These are phyloP conservation scores for Emmonsia crescens DNA, from an alignment of 2,329 filamentous ascomycete genomes.

Conservation along the genomic window DNA sequence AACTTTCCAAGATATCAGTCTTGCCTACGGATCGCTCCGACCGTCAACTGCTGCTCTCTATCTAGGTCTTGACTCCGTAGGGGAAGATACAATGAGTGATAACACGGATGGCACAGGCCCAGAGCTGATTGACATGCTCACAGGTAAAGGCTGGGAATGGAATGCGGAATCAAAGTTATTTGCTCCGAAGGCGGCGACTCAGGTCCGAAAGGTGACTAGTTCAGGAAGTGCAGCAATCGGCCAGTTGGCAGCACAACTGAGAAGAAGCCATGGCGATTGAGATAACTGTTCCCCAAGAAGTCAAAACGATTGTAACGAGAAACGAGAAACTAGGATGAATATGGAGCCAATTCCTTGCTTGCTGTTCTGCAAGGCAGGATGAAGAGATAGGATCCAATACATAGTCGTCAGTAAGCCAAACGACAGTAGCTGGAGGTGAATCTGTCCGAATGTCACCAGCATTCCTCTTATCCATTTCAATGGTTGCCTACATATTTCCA, in stretches of 20 bases:
- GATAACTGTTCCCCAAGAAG: not conserved
- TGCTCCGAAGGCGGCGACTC: constrained; percentile 22
- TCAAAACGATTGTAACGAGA: not conserved
- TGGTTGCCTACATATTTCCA: not conserved
- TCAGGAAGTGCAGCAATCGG: constrained; percentile 21
- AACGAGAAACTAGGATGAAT: not conserved
- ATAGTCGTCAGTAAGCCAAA: not conserved
- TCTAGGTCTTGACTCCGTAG: constrained; percentile 24
- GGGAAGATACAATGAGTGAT: constrained; percentile 10
- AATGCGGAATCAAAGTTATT: constrained; percentile 25
- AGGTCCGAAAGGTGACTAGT: constrained; percentile 10
- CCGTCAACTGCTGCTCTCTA: constrained; percentile 26
- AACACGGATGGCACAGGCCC: constrained; percentile 19
- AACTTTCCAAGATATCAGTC: constrained; percentile 28
- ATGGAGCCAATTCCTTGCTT: not conserved
- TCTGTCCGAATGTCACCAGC: not conserved
- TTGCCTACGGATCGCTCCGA: constrained; percentile 31
- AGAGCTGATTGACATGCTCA: constrained; percentile 23
- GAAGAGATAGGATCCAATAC: not conserved
- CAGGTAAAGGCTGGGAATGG: constrained; percentile 30
- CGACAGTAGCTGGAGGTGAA: not conserved
- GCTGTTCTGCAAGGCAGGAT: not conserved
- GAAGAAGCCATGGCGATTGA: constrained; percentile 21
- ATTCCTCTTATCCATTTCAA: not conserved
- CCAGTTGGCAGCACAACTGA: constrained; percentile 25